These are phyloP conservation scores for Stagonosporopsis vannaccii DNA, from an alignment of 2,329 filamentous ascomycete genomes.

Conservation along the genomic window DNA sequence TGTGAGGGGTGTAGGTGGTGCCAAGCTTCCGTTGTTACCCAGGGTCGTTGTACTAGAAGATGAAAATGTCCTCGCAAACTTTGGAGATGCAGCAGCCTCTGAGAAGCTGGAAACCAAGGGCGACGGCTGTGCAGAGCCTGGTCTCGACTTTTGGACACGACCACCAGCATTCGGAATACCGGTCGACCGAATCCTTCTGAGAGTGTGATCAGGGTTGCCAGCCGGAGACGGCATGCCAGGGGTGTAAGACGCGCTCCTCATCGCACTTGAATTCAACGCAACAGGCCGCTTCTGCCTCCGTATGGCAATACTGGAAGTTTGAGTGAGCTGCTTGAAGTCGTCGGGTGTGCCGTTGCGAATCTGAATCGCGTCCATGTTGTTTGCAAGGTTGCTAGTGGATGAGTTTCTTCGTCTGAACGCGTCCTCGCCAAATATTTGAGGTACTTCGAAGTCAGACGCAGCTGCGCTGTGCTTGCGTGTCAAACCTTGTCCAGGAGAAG, in stretches of 20 bases:
- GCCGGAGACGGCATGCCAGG: conserved; percentile 52
- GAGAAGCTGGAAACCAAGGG: conserved; percentile 56
- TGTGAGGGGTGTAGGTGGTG: conserved; percentile 58
- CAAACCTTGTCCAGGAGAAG: conserved; percentile 42
- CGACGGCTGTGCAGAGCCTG: conserved; percentile 57
- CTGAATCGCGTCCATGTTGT: conserved; percentile 49
- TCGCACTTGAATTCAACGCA: conserved; percentile 49
- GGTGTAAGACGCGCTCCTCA: conserved; percentile 53
- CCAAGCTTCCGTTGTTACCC: conserved; percentile 50
- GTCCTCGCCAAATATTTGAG: conserved; percentile 43
- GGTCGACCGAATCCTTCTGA: conserved; percentile 58
- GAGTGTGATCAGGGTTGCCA: conserved; percentile 46
- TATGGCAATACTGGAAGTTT: conserved; percentile 52
- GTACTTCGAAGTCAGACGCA: conserved; percentile 42
- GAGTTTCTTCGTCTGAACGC: conserved; percentile 46
- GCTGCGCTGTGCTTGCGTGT: conserved; percentile 39
- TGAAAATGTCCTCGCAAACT: conserved; percentile 51
- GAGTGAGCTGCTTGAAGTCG: conserved; percentile 47
- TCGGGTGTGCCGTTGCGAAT: conserved; percentile 46
- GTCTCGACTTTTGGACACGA: conserved; percentile 56
- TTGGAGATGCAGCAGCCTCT: conserved; percentile 57
- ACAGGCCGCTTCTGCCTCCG: conserved; percentile 52
- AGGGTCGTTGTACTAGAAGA: conserved; percentile 46
- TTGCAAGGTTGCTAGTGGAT: conserved; percentile 49
- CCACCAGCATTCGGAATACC: conserved; percentile 54